Base-by-base conservation (phyloP, 306 rosid species). In the Castanopsis chinensis region DNA sequence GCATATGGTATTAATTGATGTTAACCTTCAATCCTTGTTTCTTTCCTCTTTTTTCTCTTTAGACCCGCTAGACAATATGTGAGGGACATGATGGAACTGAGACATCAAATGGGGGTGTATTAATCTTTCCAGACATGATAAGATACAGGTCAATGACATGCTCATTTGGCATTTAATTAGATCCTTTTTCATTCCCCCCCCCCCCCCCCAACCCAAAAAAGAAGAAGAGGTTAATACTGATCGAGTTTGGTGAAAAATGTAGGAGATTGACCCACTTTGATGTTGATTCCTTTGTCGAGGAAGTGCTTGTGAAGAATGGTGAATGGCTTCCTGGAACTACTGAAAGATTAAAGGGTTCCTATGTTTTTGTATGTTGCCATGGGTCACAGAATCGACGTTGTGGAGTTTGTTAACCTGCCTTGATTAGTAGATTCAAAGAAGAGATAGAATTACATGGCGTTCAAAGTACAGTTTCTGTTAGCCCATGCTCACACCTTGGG, bases 231-330 rank as follows among this genome's bases (percentile, higher is more conserved):
- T 60, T 61, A 61, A 72, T 75, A 12, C 73, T 76, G 74, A 78
- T 69, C 27, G 27, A 49, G 20, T 35, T 33, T 73, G 4, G 58
- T 80, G 41, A 51, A 81, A 52, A 78, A 71, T 87, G 83, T 89
- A 94, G 99, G 97, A 91, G 99, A 68, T 86, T 94, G 88, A 91
- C 97, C 2, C 97, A 94, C 82, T 94, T 92, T 86, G 97, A 94
- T 82, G 97, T 92, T 53, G 97, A 94, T 8, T 92, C 97, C 20
- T 94, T 94, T 80, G 99, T 92, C 20, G 99, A 94, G 84, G 99
- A 94, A 88, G 99, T 94, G 64, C 97, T 94, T 74, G 99, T 94
- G 86, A 94, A 92, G 84, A 89, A 92, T 73, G 92, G 92, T 59
- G 97, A 92, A 25, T 94, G 99, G 99, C 84, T 81, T 81, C 97